phyloP scores from a whole-genome alignment of 352 stramenopile species.

The Saprolegnia diclina region DNA sequence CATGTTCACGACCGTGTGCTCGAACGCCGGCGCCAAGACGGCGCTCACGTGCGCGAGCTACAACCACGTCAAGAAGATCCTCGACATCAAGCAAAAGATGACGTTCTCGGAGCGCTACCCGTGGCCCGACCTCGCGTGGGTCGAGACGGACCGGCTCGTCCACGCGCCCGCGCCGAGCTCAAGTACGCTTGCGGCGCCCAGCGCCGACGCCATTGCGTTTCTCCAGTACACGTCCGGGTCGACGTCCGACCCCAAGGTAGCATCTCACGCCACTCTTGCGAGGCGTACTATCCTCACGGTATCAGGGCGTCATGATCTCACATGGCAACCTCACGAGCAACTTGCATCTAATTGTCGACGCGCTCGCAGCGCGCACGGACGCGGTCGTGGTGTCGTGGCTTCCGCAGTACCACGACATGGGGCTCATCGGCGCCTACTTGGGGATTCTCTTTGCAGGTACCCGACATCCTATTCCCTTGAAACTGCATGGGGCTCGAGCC shows the following conservation, averaged over 20 bases:
- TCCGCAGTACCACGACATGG: conserved; percentile 99
- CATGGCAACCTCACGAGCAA: conserved; percentile 97
- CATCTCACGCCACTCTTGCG: neutral
- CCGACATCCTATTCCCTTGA: neutral
- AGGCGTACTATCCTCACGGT: neutral
- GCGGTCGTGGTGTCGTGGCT: conserved; percentile 98
- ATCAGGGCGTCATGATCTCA: conserved; percentile 93
- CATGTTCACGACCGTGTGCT: conserved; percentile 93
- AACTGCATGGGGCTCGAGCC: neutral
- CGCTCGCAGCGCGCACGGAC: conserved; percentile 79
- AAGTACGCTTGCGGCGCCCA: conserved; percentile 35
- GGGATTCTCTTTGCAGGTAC: conserved; percentile 75
- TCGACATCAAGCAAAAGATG: conserved; percentile 75
- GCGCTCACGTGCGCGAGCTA: conserved; percentile 93
- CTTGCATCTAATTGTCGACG: conserved; percentile 91
- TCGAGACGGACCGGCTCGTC: conserved; percentile 75
- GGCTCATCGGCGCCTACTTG: conserved; percentile 94
- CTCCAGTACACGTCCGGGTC: conserved; percentile 99
- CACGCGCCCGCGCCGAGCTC: conserved; percentile 40
- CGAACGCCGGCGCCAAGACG: conserved; percentile 86
- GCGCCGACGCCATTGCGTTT: conserved; percentile 85
- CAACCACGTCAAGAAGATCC: conserved; percentile 92
- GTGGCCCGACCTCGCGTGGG: conserved; percentile 88
- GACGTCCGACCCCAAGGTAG: conserved; percentile 94
- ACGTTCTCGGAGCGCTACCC: conserved; percentile 48